A percentile compares a stretch with the other conserved stretches of the same genome.
Evolutionary conservation across 1,284 basidiomycete genomes (phyloP).

Genomic region (Ganoderma sinense): DNA sequence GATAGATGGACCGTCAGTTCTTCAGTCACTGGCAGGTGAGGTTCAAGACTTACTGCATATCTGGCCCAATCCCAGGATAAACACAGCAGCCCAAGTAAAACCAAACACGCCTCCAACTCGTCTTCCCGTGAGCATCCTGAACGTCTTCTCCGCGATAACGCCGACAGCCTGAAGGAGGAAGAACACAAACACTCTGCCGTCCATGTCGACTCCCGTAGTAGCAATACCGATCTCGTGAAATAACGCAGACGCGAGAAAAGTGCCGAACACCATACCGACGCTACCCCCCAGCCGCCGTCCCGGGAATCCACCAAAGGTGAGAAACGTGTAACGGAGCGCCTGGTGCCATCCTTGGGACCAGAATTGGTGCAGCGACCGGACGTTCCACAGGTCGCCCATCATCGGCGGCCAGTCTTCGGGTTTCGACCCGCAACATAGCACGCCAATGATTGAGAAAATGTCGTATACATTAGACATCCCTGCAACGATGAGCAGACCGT

Average conservation of each 20-base stretch:
- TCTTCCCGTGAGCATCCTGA: conserved; percentile 59
- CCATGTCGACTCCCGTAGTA: conserved; percentile 64
- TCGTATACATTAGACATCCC: conserved; percentile 73
- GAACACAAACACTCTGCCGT: conserved; percentile 59
- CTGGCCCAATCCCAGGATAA: conserved; percentile 66
- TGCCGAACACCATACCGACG: conserved; percentile 69
- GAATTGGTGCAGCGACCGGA: conserved; percentile 70
- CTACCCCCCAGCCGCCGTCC: conserved; percentile 60
- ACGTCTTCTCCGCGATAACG: conserved; percentile 66
- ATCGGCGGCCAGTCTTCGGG: conserved; percentile 76
- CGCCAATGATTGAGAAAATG: conserved; percentile 61
- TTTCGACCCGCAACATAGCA: conserved; percentile 57
- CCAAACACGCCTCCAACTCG: conserved; percentile 66
- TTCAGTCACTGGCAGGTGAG: background rate
- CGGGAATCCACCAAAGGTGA: conserved; percentile 71
- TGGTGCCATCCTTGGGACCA: conserved; percentile 83
- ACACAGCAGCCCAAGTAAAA: conserved; percentile 70
- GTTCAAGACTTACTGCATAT: conserved; percentile 58
- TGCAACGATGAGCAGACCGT: conserved; percentile 62
- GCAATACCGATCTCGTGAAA: conserved; percentile 74
- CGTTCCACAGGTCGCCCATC: conserved; percentile 65
- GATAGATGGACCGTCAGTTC: background rate
- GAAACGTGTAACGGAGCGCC: conserved; percentile 69
- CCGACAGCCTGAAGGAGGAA: conserved; percentile 71
- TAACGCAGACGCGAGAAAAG: conserved; percentile 77